phyloP scores from a whole-genome alignment of 306 rosid species.

The Rosa rugosa region DNA sequence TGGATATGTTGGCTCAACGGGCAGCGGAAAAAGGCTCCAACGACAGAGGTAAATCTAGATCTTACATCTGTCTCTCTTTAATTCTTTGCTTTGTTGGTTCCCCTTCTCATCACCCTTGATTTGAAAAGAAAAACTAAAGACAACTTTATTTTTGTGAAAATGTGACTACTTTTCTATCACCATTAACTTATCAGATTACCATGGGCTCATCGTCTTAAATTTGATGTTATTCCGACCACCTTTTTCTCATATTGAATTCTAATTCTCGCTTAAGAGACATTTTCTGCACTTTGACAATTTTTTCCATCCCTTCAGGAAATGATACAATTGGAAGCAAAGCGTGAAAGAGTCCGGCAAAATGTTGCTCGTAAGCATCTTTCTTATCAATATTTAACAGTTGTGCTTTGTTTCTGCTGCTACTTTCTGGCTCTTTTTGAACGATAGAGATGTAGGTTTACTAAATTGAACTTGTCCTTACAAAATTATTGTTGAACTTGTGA shows the following conservation, averaged over 20 bases:
- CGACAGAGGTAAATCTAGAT: constrained; percentile 62
- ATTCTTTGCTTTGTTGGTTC: not conserved
- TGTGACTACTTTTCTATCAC: not conserved
- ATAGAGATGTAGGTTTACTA: constrained; percentile 19
- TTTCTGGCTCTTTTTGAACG: constrained; percentile 13
- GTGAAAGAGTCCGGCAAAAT: constrained; percentile 74
- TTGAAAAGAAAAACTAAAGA: not conserved
- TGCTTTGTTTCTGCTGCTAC: constrained; percentile 24
- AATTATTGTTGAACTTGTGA: not conserved
- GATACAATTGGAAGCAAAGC: constrained; percentile 77
- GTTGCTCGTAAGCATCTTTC: constrained; percentile 74
- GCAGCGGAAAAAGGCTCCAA: constrained; percentile 97
- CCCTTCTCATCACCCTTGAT: not conserved
- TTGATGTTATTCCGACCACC: not conserved
- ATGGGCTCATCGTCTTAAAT: not conserved
- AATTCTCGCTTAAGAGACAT: not conserved
- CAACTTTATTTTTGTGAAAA: not conserved
- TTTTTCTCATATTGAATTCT: not conserved
- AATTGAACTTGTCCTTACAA: not conserved
- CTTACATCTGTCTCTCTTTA: constrained; percentile 1
- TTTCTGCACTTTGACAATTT: constrained; percentile 23
- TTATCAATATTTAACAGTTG: constrained; percentile 11
- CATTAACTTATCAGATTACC: not conserved
- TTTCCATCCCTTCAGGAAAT: constrained; percentile 59
- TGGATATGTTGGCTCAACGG: constrained; percentile 99